Evolutionary conservation across 1,139 yeast genomes (phyloP), one percentile per base, ranked within the genome.

Genomic region (Candida sanyaensis): DNA sequence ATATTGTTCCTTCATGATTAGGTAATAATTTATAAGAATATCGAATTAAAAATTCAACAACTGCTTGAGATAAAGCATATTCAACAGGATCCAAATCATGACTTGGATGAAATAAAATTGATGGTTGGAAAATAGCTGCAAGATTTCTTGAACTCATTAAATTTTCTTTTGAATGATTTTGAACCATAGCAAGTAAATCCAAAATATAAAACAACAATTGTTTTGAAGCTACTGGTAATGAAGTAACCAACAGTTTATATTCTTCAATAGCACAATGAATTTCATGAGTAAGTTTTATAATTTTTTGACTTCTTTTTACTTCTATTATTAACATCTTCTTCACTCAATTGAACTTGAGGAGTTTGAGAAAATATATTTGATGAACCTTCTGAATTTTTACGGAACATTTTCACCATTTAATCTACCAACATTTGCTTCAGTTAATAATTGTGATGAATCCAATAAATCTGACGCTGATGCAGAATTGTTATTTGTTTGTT

Each of bases 81-180:
- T 93, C 97, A 33, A 84, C 87, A 1, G 98, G 97, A 44, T 86
- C 82, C 84, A 92, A 81, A 63, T 91, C 97, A 65, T 93, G 98
- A 57, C 78, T 80, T 6, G 97, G 97, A 63, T 93, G 98, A 2
- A 96, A 88, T 43, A 95, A 73, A 13, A 95, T 83, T 21, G 96
- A 88, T 2, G 99, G 99, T 68, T 93, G 99, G 70, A 95, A 93
- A 51, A 93, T 89, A 2, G 98, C 97, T 0, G 98, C 96, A 55
- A 93, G 73, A 62, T 95, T 93, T 57, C 93, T 81, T 2, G 96
- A 89, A 2, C 97, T 85, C 99, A 93, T 93, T 56, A 90, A 75
- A 63, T 92, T 93, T 50, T 81, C 82, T 42, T 80, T 82, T 8
- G 93, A 77, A 59, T 88, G 86, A 52, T 88, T 83, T 45, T 92